Conservation (phyloP, 2,329 filamentous ascomycete species). For the Tympanopsis confertula region DNA sequence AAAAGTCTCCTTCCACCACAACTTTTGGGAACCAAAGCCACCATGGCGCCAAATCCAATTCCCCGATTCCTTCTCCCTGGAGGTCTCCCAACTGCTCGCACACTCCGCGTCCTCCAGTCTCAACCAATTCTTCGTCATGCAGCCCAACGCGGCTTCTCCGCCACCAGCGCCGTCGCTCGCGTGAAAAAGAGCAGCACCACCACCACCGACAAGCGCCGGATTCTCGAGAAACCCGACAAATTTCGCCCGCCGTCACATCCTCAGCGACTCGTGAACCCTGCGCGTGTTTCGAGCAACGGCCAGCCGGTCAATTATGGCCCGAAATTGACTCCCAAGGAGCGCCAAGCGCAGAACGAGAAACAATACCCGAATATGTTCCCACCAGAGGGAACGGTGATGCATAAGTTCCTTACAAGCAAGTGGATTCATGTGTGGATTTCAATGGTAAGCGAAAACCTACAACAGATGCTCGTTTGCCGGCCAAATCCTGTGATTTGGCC, state of each 20-base stretch:
- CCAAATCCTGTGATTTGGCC: too few relatives aligned
- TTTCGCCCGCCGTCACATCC: neutral
- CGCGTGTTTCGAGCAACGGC: neutral
- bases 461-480: too few relatives aligned
- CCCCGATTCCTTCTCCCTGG: neutral
- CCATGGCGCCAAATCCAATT: neutral
- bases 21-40: too few relatives aligned
- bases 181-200: neutral
- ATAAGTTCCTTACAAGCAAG: neutral
- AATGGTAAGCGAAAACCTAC: too few relatives aligned
- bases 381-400: neutral
- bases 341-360: neutral
- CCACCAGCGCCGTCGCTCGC: neutral
- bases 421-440: conserved; percentile 1
- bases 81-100: neutral
- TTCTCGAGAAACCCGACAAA: neutral
- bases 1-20: too few relatives aligned
- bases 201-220: neutral
- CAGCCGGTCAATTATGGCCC: neutral
- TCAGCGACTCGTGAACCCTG: neutral
- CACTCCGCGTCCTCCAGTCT: neutral
- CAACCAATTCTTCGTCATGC: too few relatives aligned
- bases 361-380: conserved; percentile 1
- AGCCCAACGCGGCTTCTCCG: too few relatives aligned
- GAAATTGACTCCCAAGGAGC: neutral